phyloP scores from a whole-genome alignment of 371 early-diverging fungal species.

The Mucor plumbeus region DNA sequence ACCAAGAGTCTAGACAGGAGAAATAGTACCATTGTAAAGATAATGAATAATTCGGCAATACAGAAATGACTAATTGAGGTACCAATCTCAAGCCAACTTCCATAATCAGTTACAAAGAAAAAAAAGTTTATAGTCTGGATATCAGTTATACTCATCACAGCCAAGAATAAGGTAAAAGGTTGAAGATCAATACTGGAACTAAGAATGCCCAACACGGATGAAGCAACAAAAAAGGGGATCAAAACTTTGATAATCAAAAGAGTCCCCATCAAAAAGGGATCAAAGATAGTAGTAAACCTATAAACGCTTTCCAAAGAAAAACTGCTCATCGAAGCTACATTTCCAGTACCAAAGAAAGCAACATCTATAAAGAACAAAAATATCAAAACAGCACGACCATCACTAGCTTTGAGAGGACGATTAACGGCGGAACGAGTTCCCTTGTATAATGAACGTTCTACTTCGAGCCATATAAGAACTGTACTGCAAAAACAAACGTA shows the following conservation, averaged over 20 bases:
- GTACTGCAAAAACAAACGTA: constrained; percentile 81
- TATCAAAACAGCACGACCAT: constrained; percentile 74
- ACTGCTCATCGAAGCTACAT: constrained; percentile 87
- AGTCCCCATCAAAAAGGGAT: constrained; percentile 90
- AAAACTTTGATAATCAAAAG: constrained; percentile 87
- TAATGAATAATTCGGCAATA: constrained; percentile 83
- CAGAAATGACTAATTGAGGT: constrained; percentile 91
- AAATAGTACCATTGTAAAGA: constrained; percentile 79
- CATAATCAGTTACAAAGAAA: constrained; percentile 89
- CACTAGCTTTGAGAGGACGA: constrained; percentile 53
- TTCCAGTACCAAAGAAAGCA: constrained; percentile 97
- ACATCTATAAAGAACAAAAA: constrained; percentile 91
- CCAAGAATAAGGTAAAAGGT: constrained; percentile 82
- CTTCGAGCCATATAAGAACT: constrained; percentile 79
- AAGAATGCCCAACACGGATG: constrained; percentile 79
- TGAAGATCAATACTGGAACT: constrained; percentile 76
- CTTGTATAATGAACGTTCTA: constrained; percentile 69
- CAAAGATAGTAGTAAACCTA: constrained; percentile 87
- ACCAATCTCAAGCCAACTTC: constrained; percentile 97
- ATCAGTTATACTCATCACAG: constrained; percentile 87
- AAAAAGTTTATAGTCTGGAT: constrained; percentile 96
- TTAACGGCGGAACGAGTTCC: neutral
- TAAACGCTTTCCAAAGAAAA: constrained; percentile 92
- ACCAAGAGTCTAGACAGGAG: constrained; percentile 65
- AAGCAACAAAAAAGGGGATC: constrained; percentile 91